Conservation (phyloP, 805 yeast genomes). For the Candida hispaniensis region DNA sequence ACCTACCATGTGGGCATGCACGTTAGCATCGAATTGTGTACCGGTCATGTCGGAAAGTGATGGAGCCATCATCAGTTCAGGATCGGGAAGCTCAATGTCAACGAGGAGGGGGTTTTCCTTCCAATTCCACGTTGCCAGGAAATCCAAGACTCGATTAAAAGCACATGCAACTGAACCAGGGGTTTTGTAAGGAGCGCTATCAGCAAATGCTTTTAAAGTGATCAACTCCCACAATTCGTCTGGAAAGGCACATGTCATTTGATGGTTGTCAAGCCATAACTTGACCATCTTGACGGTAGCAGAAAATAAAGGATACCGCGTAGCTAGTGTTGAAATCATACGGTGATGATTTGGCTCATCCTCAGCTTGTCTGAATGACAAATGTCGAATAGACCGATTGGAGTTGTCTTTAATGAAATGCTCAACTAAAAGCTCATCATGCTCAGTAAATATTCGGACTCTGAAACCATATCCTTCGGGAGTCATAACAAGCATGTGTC, state of each 20-base stretch:
- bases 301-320: slow-evolving; percentile 60
- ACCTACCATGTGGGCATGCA: slow-evolving; percentile 49
- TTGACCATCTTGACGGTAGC: slow-evolving; percentile 79
- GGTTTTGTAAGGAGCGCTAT: slow-evolving; percentile 70
- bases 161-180: slow-evolving; percentile 78
- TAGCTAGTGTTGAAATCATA: slow-evolving; percentile 57
- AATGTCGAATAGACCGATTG: slow-evolving; percentile 14
- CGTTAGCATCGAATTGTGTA: slow-evolving; percentile 41
- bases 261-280: slow-evolving; percentile 79
- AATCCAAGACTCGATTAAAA: slow-evolving; percentile 60
- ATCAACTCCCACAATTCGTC: slow-evolving; percentile 77
- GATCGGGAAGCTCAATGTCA: slow-evolving; percentile 44
- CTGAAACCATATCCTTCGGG: slow-evolving; percentile 88
- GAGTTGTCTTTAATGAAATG: slow-evolving; percentile 31
- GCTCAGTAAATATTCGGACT: slow-evolving; percentile 65
- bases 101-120: slow-evolving; percentile 72
- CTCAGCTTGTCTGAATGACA: slow-evolving; percentile 36
- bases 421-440: slow-evolving; percentile 62
- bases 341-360: slow-evolving; percentile 74
- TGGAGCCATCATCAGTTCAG: slow-evolving; percentile 12
- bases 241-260: slow-evolving; percentile 55
- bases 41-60: slow-evolving; percentile 25
- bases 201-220: slow-evolving; percentile 75
- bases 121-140: slow-evolving; percentile 88
- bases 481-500: slow-evolving; percentile 41